phyloP scores from a whole-genome alignment of 441 rosid genomes.

The Euphorbia neoarborescens region DNA sequence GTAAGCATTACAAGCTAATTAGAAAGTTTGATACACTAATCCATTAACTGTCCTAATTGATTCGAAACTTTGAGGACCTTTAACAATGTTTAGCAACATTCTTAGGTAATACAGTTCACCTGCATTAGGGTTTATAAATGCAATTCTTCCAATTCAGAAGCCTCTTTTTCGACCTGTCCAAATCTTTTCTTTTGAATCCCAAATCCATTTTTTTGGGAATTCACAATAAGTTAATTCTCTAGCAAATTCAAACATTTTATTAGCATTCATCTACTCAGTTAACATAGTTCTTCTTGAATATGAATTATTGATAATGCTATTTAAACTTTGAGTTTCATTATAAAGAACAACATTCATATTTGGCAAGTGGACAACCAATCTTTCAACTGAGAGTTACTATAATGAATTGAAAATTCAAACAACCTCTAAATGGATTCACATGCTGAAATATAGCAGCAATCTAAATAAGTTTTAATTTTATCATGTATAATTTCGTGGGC shows the following conservation, averaged over 20 bases:
- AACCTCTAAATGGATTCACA: conserved; percentile 12
- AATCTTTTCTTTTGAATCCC: not conserved
- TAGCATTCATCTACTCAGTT: not conserved
- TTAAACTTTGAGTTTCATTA: not conserved
- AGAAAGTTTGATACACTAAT: not conserved
- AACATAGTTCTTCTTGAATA: not conserved
- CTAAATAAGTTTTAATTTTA: conserved; percentile 1
- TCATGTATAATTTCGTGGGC: not conserved
- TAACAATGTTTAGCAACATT: not conserved
- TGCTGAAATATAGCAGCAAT: conserved; percentile 5
- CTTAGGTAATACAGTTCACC: not conserved
- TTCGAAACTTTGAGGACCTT: not conserved
- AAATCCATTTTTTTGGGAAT: not conserved
- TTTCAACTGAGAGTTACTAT: conserved; percentile 5
- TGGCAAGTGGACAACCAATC: not conserved
- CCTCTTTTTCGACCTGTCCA: not conserved
- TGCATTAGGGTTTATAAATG: not conserved
- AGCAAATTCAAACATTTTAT: not conserved
- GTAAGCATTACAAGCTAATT: not conserved
- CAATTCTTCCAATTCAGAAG: not conserved
- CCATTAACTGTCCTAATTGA: not conserved
- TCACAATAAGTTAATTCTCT: not conserved
- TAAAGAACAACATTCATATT: not conserved
- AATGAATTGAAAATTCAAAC: conserved; percentile 13
- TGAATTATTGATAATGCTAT: not conserved